Evolutionary conservation across 371 early-diverging fungal species (phyloP), one percentile per base, ranked within the genome.

Genomic region (Rhizopus stolonifer): DNA sequence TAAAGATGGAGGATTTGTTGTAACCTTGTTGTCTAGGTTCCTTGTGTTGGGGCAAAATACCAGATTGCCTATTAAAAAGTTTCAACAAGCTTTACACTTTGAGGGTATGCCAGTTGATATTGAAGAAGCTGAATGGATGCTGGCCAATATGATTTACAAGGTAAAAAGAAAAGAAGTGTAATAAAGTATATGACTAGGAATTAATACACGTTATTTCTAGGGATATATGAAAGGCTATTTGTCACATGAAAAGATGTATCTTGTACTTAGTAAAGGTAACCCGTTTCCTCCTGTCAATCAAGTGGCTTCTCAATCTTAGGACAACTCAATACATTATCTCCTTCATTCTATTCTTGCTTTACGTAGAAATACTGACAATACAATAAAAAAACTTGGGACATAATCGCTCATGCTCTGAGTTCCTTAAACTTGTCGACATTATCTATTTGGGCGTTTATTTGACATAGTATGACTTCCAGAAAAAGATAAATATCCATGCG

Each of bases 161-260:
- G 87, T 85, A 76, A 50, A 24, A 15, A 6, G n/a, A n/a, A n/a
- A n/a, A n/a, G n/a, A n/a, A n/a, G n/a, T n/a, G n/a, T n/a, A n/a
- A n/a, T n/a, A n/a, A n/a, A n/a, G n/a, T n/a, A n/a, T n/a, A n/a
- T n/a, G n/a, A n/a, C n/a, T n/a, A n/a, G n/a, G n/a, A n/a, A n/a
- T n/a, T n/a, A n/a, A n/a, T n/a, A n/a, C n/a, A n/a, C n/a, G n/a
- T n/a, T n/a, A n/a, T 40, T 25, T 40, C 22, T 61, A 84, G 84
- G 92, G 90, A 2, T 90, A 84, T 57, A 78, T 95, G 40, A 88
- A 87, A 44, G 96, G 95, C 0, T 94, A 96, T 62, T 51, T 96
- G 31, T 88, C 92, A 7, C 90, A 88, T 55, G 91, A 91, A 61
- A 82, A 86, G 53, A 76, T 81, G 40, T 78, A 80, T 15, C 61